These are phyloP conservation scores for Diplodia scrobiculata DNA, from an alignment of 2,329 filamentous ascomycete species.

Conservation along the genomic window DNA sequence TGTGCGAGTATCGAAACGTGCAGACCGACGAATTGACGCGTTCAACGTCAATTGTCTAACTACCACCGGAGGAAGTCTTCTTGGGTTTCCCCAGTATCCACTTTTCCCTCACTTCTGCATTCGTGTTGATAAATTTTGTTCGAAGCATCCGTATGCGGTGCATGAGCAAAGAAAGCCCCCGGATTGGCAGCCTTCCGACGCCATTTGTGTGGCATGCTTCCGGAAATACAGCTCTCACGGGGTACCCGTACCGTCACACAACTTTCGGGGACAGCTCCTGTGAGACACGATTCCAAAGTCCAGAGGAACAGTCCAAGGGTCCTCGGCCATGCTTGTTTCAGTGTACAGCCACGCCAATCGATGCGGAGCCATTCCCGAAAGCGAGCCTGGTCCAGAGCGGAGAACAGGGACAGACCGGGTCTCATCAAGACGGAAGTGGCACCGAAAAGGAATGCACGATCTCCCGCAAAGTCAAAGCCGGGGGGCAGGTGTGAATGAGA, in stretches of 20 bases:
- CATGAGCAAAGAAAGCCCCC: neutral
- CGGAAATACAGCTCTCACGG: neutral
- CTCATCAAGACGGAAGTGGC: neutral
- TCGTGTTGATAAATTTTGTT: neutral
- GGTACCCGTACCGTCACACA: neutral
- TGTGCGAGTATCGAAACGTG: no score
- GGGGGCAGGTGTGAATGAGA: neutral
- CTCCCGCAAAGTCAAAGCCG: neutral
- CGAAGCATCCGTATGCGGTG: neutral
- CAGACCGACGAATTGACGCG: no score
- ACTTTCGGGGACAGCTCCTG: neutral
- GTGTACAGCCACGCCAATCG: neutral
- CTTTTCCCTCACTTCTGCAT: neutral
- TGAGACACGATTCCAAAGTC: neutral
- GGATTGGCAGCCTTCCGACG: neutral
- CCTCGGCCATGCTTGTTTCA: neutral
- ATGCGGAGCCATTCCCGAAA: neutral
- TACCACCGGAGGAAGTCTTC: no score
- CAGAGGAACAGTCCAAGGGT: neutral
- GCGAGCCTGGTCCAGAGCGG: neutral
- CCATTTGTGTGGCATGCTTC: neutral
- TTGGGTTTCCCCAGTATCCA: neutral
- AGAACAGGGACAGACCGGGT: neutral
- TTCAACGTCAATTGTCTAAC: no score
- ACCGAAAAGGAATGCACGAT: neutral